Base-by-base conservation (phyloP, 1,139 yeast genomes). In the Hyphopichia pseudoburtonii region DNA sequence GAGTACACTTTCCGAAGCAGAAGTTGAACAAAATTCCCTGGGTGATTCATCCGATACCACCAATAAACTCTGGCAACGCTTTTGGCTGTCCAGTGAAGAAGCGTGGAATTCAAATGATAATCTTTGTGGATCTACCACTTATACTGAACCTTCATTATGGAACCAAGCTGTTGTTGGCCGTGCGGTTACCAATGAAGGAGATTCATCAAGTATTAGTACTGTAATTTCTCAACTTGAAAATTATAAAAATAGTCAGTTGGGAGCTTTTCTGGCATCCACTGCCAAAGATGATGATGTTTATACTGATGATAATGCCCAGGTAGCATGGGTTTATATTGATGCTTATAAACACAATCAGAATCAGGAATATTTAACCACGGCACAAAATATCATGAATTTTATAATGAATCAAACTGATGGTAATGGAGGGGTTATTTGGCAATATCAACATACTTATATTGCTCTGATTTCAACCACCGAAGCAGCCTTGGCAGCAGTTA, bases 391-490 rank as follows among this genome's bases (percentile, higher is more conserved):
- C 14, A 25, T 54, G 15, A 32, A 39, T 5, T 55, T 42, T 30
- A 31, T 54, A 32, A 38, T 39, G 32, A 30, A 35, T 22, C 26
- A 49, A 24, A 17, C 34, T 17, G 18, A 43, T 2, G 38, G 46
- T 12, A 46, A 41, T 15, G 70, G 70, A 4, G 72, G 70, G 3
- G 52, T 66, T 12, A 44, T 48, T 6, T 66, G 72, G 72, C 36
- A 48, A 32, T 46, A 51, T 25, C 44, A 54, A 11, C 57, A 54
- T 3, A 37, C 42, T 19, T 66, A 66, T 45, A 48, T 66, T 19
- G 64, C 71, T 2, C 62, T 63, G 41, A 65, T 66, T 26, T 65
- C 71, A 5, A 59, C 60, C 4, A 43, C 56, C 6, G 72, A 66
- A 43, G 55, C 62, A 2, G 71, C 68, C 0, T 48, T 66, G 34